phyloP scores from a whole-genome alignment of 2,329 filamentous ascomycete species.

The Dothistroma pini region DNA sequence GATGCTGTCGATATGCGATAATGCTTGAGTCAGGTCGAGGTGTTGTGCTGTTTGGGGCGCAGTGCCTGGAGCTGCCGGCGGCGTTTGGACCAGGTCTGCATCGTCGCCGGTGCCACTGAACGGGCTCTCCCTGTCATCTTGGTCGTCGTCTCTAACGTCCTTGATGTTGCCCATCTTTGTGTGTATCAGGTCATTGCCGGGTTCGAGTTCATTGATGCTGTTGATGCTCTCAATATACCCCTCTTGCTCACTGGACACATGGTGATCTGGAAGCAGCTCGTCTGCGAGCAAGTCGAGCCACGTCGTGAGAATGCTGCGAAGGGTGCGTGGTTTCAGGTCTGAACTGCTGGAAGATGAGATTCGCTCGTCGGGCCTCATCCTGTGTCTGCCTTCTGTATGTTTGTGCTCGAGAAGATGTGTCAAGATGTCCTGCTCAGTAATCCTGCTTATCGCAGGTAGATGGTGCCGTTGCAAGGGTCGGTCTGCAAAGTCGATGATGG shows the following conservation, averaged over 20 bases:
- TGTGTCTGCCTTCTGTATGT: not conserved
- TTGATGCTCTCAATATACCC: not conserved
- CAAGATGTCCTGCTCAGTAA: not conserved
- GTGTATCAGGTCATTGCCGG: not conserved
- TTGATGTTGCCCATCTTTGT: not conserved
- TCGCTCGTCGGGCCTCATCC: not conserved
- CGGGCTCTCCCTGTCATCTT: not conserved
- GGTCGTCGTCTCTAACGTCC: not conserved
- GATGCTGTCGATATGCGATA: too few relatives aligned
- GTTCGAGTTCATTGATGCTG: not conserved
- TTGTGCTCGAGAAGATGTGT: not conserved
- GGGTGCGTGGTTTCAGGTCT: not conserved
- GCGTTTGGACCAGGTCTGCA: too few relatives aligned
- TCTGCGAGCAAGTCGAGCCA: constrained; percentile 10
- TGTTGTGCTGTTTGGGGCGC: too few relatives aligned
- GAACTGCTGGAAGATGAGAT: not conserved
- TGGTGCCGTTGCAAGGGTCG: not conserved
- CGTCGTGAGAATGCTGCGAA: not conserved
- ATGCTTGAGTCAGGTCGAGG: too few relatives aligned
- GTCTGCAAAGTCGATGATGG: not conserved
- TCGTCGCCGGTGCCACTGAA: not conserved
- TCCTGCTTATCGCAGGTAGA: not conserved
- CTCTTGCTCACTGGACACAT: not conserved
- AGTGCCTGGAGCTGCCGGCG: too few relatives aligned
- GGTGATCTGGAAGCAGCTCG: constrained; percentile 9